A percentile compares a stretch with the other conserved stretches of the same genome.
These are phyloP conservation scores for Phtheirospermum japonicum DNA, from an alignment of 257 asterid species.

Conservation along the genomic window DNA sequence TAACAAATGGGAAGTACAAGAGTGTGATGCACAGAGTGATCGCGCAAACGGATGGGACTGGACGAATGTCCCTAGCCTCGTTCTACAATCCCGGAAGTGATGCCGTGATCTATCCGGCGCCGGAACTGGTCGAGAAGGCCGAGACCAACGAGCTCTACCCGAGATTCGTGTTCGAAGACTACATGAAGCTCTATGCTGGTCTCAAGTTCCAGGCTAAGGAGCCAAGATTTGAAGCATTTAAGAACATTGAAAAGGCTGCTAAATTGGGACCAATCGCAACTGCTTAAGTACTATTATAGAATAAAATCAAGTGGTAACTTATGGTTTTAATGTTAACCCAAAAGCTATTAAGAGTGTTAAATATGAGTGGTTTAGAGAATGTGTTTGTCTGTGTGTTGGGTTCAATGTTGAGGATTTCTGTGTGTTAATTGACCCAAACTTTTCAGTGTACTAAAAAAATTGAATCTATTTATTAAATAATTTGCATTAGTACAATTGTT, in stretches of 20 bases:
- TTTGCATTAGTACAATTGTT: background rate
- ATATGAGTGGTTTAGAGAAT: slow-evolving; percentile 8
- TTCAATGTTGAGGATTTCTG: background rate
- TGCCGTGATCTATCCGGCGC: slow-evolving; percentile 58
- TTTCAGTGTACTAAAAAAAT: background rate
- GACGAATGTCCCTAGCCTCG: slow-evolving; percentile 57
- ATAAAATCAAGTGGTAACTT: background rate
- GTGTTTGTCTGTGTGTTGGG: slow-evolving; percentile 10
- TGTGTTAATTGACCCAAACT: background rate
- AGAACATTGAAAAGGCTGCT: slow-evolving; percentile 29
- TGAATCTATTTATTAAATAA: background rate
- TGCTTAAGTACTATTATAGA: slow-evolving; percentile 20
- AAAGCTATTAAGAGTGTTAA: background rate
- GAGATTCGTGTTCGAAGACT: slow-evolving; percentile 57
- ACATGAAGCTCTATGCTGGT: slow-evolving; percentile 58
- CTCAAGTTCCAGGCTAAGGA: slow-evolving; percentile 64
- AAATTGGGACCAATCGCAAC: slow-evolving; percentile 41
- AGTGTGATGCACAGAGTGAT: slow-evolving; percentile 56
- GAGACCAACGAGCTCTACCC: slow-evolving; percentile 40
- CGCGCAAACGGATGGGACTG: slow-evolving; percentile 52
- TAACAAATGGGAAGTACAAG: slow-evolving; percentile 64
- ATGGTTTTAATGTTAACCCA: too few species aligned
- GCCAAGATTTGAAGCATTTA: slow-evolving; percentile 62
- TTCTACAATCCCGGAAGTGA: slow-evolving; percentile 66
- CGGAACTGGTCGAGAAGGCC: slow-evolving; percentile 39